Base-by-base conservation (phyloP, 495 filamentous ascomycete genomes). In the Daldinia vernicosa region DNA sequence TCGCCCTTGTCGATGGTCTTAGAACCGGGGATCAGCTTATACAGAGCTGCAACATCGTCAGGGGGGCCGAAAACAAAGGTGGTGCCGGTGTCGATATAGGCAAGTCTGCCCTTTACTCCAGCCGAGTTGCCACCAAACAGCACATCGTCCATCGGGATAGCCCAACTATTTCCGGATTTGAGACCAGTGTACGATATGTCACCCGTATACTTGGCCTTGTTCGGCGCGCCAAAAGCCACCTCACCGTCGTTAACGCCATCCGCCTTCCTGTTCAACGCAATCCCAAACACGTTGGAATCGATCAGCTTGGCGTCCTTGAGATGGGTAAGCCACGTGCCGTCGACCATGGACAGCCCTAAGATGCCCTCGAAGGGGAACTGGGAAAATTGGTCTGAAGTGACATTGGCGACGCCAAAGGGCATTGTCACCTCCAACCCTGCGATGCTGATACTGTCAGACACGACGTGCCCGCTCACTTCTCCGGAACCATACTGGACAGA, bases 331-430 rank as follows among this genome's bases (percentile, higher is more conserved):
- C 93, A 88, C 1, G 86, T 89, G 30, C 89, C 84, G 8, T 83
- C 83, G 78, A 81, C 70, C 79, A 83, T 88, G 7, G 89, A 89
- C n/a, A 96, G 80, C 6, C 92, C 93, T 6, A 96, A 78, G 54
- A 97, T 95, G n/a, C 93, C 93, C 74, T 97, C 93, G 69, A 95
- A 91, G 17, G 92, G 90, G 72, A 93, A 95, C 67, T 84, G 84
- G 30, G 79, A 66, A 77, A 97, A 95, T 53, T 93, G 87, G 55
- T 87, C 77, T 4, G 89, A 89, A 14, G 90, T 90, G 22, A 84
- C 80, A 40, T 84, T 87, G 15, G 88, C 91, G 66, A 92, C 71
- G 4, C 93, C 93, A 76, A 97, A 92, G 7, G 84, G 80, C 67
- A 93, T 79, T 0, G 81, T 74, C 17, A 91, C 58, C 47, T 82